phyloP scores from a whole-genome alignment of 345 rosid genomes.

The Punica granatum region DNA sequence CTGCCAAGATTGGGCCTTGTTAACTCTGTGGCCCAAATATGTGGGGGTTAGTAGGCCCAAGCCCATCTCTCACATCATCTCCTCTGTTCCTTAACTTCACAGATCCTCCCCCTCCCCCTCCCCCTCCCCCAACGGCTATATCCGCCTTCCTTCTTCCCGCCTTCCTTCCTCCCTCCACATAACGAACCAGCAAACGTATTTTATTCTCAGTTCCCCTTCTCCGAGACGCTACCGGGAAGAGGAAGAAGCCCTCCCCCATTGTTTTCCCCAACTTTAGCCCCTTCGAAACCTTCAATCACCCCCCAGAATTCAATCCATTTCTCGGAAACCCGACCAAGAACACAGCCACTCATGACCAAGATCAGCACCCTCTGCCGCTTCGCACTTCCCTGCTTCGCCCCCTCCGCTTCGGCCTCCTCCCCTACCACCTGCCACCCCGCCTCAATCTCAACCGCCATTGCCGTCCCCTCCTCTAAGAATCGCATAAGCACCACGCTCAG shows the following conservation, averaged over 20 bases:
- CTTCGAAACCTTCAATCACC: neutral
- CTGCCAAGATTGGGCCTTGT: no score
- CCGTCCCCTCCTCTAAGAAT: slow-evolving; percentile 33
- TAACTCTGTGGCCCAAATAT: no score
- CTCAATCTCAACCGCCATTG: slow-evolving; percentile 13
- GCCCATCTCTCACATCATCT: neutral
- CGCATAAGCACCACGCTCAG: slow-evolving; percentile 72
- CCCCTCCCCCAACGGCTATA: slow-evolving; percentile 2
- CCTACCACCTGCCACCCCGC: slow-evolving; percentile 22
- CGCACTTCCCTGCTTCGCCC: slow-evolving; percentile 60
- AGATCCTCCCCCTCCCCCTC: neutral
- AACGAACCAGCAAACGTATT: neutral
- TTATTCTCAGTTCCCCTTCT: neutral
- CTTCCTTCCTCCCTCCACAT: neutral
- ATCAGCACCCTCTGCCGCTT: slow-evolving; percentile 64
- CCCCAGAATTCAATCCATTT: neutral
- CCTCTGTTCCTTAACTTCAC: neutral
- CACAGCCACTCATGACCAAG: slow-evolving; percentile 36
- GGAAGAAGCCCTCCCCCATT: neutral
- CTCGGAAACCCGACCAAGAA: neutral
- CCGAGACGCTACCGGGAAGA: neutral
- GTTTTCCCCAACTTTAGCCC: neutral
- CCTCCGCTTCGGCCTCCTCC: slow-evolving; percentile 22
- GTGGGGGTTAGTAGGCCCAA: neutral
- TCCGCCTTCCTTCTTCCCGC: slow-evolving; percentile 9